Conservation (phyloP, 305 asterid genomes). For the Plantago coronopus region DNA sequence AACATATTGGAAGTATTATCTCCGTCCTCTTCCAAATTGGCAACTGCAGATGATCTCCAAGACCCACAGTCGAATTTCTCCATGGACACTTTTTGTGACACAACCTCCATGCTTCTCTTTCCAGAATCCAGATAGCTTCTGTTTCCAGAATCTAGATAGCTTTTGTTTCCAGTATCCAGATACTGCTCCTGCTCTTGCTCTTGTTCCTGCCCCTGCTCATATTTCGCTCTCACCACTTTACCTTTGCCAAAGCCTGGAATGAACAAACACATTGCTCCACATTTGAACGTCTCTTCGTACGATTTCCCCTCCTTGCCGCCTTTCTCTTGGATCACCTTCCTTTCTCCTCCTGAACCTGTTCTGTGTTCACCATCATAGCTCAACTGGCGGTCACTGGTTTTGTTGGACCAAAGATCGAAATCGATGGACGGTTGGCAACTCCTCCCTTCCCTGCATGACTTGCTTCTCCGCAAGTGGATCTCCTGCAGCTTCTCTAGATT, state of each 20-base stretch:
- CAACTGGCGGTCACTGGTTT: conserved; percentile 5
- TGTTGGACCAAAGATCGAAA: conserved; percentile 48
- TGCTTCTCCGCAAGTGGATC: conserved; percentile 56
- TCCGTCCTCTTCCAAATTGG: conserved; percentile 32
- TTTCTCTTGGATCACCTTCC: neutral
- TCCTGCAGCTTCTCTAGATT: conserved; percentile 64
- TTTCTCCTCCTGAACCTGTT: conserved; percentile 11
- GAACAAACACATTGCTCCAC: conserved; percentile 76
- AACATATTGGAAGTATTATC: conserved; percentile 44
- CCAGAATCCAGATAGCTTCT: conserved; percentile 1
- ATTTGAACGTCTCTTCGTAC: conserved; percentile 47
- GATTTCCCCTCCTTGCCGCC: conserved; percentile 3
- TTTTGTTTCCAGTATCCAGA: neutral
- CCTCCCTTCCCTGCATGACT: conserved; percentile 80
- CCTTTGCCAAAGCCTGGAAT: conserved; percentile 68
- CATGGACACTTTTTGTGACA: conserved; percentile 60
- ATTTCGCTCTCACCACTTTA: conserved; percentile 42
- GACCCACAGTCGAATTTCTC: conserved; percentile 88
- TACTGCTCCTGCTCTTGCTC: neutral
- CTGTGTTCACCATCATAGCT: neutral
- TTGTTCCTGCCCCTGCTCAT: conserved; percentile 20
- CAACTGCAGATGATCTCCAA: conserved; percentile 62
- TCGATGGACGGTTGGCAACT: conserved; percentile 52
- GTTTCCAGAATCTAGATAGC: neutral
- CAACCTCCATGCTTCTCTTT: conserved; percentile 12